Base-by-base conservation (phyloP, 306 rosid genomes). In the Lathyrus sativus region DNA sequence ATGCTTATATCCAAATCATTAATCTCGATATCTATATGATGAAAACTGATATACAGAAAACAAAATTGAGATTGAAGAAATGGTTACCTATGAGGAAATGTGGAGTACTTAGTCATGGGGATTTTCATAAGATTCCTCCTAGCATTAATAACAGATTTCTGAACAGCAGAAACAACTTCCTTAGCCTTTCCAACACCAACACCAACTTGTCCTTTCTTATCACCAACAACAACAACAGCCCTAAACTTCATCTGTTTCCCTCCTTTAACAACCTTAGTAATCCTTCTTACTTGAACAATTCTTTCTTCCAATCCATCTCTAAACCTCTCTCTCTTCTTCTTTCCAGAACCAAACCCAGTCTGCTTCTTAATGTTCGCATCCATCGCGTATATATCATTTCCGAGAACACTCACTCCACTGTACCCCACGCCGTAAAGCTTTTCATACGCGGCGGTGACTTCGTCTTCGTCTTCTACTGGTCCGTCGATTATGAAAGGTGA, bases 191-290 rank as follows among this genome's bases (percentile, higher is more conserved):
- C 80, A 53, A 76, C 75, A 2, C 80, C 80, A 55, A 76, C 75
- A n/a, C 98, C 98, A 11, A 93, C 98, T 2, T 79, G 83, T 0
- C 97, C 98, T 43, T 88, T 78, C 91, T 90, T 93, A 74, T 93
- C 95, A 5, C 98, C 99, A 11, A 93, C 96, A 24, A 93, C 85
- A 38, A 93, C 95, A 64, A 93, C 29, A 1, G 95, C 97, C 26
- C 99, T 73, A 74, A 90, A 93, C 68, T 83, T 81, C 79, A 93
- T 22, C 59, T 88, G 96, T 75, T 90, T 93, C 67, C 99, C 99
- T 67, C 99, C 99, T 60, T 93, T 90, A 0, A 93, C 99, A n/a
- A 93, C 99, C 84, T 93, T 93, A 8, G 95, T 93, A 4, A 93
- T 90, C 78, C 99, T 82, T 51, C 97, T 77, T 17, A 93, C 97